Base-by-base conservation (phyloP, 257 asterid species). In the Nicotiana sylvestris region DNA sequence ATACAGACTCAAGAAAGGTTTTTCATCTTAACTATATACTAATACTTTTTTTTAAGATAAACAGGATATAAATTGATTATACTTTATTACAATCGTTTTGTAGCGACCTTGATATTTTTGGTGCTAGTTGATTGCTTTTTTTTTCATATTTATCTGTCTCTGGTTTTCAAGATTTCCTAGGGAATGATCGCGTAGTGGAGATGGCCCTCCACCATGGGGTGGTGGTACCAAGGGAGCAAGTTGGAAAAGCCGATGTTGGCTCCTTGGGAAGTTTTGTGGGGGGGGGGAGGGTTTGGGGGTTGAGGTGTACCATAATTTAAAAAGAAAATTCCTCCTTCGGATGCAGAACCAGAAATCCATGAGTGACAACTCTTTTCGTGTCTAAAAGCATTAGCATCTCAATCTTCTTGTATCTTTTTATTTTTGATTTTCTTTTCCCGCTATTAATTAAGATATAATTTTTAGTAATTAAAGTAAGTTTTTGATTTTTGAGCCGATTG, bases 1-100 rank as follows among this genome's bases (percentile, higher is more conserved):
- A 91, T 87, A 68, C 92, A 33, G 97, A 96, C 88, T 76, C 97
- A 78, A 90, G 99, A 90, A 96, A 93, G 98, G 98, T 94, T 77
- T 82, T 70, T 60, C 66, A 70, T 87, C 83, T 77, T 78, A 66
- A 51, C 79, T 82, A 69, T 77, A 72, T 17, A n/a, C 84, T 56
- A 30, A 46, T 53, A 17, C 74, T 21, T 74, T 76, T 76, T 21
- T 72, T 21, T 46, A 25, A 46, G 9, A 3, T 21, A 69, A 37
- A 16, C 33, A 33, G 39, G 18, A 39, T 39, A 69, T 43, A n/a
- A 43, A 72, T 61, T 72, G 37, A 46, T 21, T 72, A 61, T 21
- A 72, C 78, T 72, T 46, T 72, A 46, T 46, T 43, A 72, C 18
- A 72, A 25, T 46, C 7, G 5, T 72, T 72, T 46, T 72, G 37